Evolutionary conservation across 2,329 filamentous ascomycete species (phyloP).

Genomic region (Macrophomina pseudophaseolina): DNA sequence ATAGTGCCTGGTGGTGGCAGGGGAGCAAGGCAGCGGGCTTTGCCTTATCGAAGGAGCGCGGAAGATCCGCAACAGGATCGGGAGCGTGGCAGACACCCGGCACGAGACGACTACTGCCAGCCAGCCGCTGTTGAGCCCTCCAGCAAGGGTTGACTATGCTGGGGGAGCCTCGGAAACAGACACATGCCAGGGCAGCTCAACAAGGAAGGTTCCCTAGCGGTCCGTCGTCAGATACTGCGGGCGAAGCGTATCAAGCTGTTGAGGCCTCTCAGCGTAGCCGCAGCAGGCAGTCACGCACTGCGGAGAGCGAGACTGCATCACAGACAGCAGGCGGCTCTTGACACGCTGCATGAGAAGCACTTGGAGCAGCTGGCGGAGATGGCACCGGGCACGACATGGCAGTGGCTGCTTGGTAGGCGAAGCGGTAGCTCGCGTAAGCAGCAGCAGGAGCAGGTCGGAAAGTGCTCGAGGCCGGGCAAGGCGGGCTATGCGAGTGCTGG

Average conservation of each 20-base stretch:
- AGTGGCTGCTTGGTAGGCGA: too few relatives aligned
- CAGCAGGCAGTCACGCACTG: background rate
- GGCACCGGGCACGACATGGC: too few relatives aligned
- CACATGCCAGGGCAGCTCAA: too few relatives aligned
- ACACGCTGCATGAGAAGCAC: too few relatives aligned
- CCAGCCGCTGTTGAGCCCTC: background rate
- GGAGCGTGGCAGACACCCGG: constrained; percentile 3
- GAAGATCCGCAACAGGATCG: constrained; percentile 15
- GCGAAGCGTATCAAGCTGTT: background rate
- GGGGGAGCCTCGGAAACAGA: background rate
- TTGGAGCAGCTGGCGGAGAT: too few relatives aligned
- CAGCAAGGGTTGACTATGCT: background rate
- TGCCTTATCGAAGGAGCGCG: constrained; percentile 12
- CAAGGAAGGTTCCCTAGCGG: background rate
- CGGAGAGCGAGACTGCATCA: background rate
- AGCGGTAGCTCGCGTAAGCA: too few relatives aligned
- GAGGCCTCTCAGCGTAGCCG: background rate
- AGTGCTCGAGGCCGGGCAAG: too few relatives aligned
- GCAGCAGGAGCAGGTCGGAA: too few relatives aligned
- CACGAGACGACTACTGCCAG: background rate
- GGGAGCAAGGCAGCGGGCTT: background rate
- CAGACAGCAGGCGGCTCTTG: too few relatives aligned
- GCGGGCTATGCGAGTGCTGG: background rate
- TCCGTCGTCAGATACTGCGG: background rate
- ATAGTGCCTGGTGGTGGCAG: background rate